Conservation (phyloP, 1,284 basidiomycete species). For the Cryptococcus sp. region DNA sequence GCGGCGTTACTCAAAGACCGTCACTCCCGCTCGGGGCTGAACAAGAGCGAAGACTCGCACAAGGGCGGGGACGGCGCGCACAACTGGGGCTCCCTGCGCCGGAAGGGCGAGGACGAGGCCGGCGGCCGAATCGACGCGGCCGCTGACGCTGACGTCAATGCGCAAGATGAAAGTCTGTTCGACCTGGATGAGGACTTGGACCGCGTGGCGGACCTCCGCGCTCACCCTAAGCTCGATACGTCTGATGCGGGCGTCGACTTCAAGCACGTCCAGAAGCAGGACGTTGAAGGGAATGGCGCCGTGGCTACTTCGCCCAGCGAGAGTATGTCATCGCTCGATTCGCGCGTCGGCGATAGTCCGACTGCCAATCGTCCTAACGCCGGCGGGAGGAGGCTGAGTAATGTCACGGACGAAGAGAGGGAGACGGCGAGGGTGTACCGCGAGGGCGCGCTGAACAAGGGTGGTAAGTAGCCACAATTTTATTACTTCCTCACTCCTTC, state of each 20-base stretch:
- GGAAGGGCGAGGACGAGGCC: conserved; percentile 62
- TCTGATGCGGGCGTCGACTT: conserved; percentile 2
- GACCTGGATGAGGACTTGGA: conserved; percentile 20
- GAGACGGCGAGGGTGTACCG: conserved; percentile 53
- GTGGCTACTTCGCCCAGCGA: conserved; percentile 30
- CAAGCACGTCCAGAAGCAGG: conserved; percentile 3
- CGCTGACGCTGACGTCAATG: conserved; percentile 61
- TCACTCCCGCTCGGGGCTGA: conserved; percentile 71
- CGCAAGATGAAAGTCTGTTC: conserved; percentile 12
- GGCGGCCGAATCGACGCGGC: conserved; percentile 45
- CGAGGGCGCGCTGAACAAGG: conserved; percentile 44
- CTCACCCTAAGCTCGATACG: neutral
- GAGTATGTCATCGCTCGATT: conserved; percentile 31
- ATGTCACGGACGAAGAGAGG: conserved; percentile 66
- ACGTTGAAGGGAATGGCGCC: conserved; percentile 7
- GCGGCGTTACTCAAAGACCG: conserved; percentile 72
- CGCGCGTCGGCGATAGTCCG: conserved; percentile 2
- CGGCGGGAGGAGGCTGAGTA: conserved; percentile 43
- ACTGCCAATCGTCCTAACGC: conserved; percentile 22
- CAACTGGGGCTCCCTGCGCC: conserved; percentile 75
- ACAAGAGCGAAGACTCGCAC: conserved; percentile 63
- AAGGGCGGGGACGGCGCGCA: conserved; percentile 77
- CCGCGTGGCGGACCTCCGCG: conserved; percentile 3
- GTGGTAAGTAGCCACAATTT: conserved; percentile 28
- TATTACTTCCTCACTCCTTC: too few relatives aligned